Evolutionary conservation across 2,329 filamentous ascomycete genomes (phyloP), one percentile per base, ranked within the genome.

Genomic region (Phialophora verrucosa): DNA sequence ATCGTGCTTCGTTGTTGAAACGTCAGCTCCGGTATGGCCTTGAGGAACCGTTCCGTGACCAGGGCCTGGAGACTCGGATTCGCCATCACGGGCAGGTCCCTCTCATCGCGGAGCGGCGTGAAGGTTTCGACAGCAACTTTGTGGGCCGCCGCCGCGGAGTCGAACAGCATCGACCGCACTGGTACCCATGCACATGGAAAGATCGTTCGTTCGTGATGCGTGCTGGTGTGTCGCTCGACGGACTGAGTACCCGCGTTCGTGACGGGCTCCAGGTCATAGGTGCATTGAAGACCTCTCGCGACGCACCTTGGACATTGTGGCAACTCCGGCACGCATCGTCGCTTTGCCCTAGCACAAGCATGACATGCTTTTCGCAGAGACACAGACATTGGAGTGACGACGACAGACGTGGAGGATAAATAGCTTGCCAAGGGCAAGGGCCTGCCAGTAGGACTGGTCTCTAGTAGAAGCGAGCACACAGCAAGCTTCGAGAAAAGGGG

Each of bases 271-370:
- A 72, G 62, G 60, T 70, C 70, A 67, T 87, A 87, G 4, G 78
- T 72, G 74, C 86, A 88, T 0, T 73, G 58, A 0, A 87, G 73
- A 1, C 76, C 75, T 31, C 84, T 80, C 63, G 82, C 81, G 0
- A 75, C 73, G 72, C 86, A 88, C 51, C 86, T 80, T 17, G 81
- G 75, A 70, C 86, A 89, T 12, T 79, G 73, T 1, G 85, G 86
- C 14, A 80, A 73, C 20, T 78, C 79, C 44, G 84, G 80, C 69
- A 85, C 83, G 73, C 86, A 88, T 56, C 83, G 83, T 14, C 86
- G 81, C 74, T 88, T 88, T 27, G 85, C 81, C 70, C 81, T 83
- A 56, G 82, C 85, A 76, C 86, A 88, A 29, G 82, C 81, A 3
- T 80, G 77, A 71, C 86, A 88, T 3, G 86, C 84, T 75, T 86